Conservation (phyloP, 768 basidiomycete species). For the Panellus pusillus region DNA sequence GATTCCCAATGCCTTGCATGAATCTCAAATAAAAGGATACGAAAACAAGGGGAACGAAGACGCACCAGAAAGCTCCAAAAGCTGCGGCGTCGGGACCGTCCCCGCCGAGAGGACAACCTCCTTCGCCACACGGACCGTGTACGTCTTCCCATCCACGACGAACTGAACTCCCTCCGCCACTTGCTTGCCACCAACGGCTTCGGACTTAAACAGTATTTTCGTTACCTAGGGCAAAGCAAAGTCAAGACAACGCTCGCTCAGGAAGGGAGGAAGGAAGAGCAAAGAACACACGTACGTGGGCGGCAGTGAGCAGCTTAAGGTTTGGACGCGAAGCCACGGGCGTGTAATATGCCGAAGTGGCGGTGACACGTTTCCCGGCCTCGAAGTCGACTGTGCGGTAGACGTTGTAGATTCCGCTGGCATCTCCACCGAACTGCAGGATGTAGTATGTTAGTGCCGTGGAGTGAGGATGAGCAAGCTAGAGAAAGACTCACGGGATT, state of each 20-base stretch:
- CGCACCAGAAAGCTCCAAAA: constrained; percentile 12
- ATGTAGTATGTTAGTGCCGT: background rate
- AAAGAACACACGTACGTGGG: background rate
- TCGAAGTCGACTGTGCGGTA: background rate
- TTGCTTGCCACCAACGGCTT: background rate
- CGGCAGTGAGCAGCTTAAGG: background rate
- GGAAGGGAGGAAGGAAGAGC: background rate
- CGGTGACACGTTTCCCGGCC: constrained; percentile 1
- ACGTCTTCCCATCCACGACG: background rate
- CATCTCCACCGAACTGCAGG: constrained; percentile 3
- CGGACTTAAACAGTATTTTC: constrained; percentile 6
- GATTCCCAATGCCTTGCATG: constrained; percentile 26
- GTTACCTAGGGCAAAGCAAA: background rate
- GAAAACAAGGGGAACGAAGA: background rate
- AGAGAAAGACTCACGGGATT: constrained; percentile 2
- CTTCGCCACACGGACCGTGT: constrained; percentile 2
- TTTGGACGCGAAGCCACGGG: background rate
- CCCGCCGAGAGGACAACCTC: constrained; percentile 8
- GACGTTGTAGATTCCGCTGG: constrained; percentile 1
- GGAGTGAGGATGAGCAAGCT: background rate
- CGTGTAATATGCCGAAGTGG: constrained; percentile 5
- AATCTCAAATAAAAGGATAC: background rate
- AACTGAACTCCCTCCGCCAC: constrained; percentile 7
- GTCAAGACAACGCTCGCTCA: background rate
- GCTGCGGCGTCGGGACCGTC: constrained; percentile 1